These are phyloP conservation scores for Ustilago loliicola DNA, from an alignment of 1,284 basidiomycete genomes.

Conservation along the genomic window DNA sequence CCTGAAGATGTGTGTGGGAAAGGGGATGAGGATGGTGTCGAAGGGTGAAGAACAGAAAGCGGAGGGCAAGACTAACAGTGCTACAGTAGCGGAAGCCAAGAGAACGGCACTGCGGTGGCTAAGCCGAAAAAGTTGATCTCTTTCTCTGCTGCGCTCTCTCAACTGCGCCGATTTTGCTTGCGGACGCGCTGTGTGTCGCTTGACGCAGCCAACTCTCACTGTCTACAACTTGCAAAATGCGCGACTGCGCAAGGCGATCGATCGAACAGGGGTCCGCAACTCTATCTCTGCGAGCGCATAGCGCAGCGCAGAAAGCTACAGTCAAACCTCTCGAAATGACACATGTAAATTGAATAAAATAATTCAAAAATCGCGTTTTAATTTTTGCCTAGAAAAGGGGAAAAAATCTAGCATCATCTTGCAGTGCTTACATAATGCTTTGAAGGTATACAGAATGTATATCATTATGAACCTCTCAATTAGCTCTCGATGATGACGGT, in stretches of 20 bases:
- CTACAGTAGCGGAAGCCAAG: not conserved
- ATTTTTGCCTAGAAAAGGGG: no score
- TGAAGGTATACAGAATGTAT: no score
- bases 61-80: slow-evolving; percentile 1
- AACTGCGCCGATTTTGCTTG: not conserved
- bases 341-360: no score
- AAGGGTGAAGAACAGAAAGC: not conserved
- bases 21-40: not conserved
- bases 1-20: slow-evolving; percentile 1
- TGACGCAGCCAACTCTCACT: not conserved
- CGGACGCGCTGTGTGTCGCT: slow-evolving; percentile 8
- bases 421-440: no score
- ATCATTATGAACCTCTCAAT: no score
- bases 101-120: slow-evolving; percentile 10
- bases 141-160: not conserved
- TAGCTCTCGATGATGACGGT: no score
- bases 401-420: no score
- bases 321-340: no score
- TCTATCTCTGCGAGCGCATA: not conserved
- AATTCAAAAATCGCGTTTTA: no score
- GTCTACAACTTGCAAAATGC: slow-evolving; percentile 16
- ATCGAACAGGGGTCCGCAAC: slow-evolving; percentile 21
- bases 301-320: not conserved
- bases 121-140: not conserved
- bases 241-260: slow-evolving; percentile 33